Percentiles rank a stretch among this genome's conserved stretches.
Conservation (phyloP, 768 basidiomycete genomes). For the Dioszegia aurantiaca region DNA sequence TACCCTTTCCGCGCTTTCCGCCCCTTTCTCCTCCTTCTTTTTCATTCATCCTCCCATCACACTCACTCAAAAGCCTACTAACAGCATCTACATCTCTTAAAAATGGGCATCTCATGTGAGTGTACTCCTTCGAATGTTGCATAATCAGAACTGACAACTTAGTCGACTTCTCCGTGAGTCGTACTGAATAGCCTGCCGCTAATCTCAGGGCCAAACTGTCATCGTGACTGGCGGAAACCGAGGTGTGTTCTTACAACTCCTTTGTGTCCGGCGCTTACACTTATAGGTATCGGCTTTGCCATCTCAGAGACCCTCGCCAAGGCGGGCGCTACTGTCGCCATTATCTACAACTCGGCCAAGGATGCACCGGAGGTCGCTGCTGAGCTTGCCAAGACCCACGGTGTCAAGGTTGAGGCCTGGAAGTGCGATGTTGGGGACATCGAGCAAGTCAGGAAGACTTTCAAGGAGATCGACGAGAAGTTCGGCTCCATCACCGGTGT, state of each 20-base stretch:
- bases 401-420: slow-evolving; percentile 58
- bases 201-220: slow-evolving; percentile 54
- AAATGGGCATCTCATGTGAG: slow-evolving; percentile 16
- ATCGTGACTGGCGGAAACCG: slow-evolving; percentile 59
- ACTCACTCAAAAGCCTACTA: not conserved
- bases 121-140: not conserved
- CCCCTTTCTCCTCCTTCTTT: too few relatives aligned
- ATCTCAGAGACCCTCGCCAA: slow-evolving; percentile 59
- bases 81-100: not conserved
- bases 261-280: slow-evolving; percentile 50
- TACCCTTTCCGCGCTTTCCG: too few relatives aligned
- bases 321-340: slow-evolving; percentile 62
- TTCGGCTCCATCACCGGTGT: slow-evolving; percentile 59
- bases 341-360: slow-evolving; percentile 60
- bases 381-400: slow-evolving; percentile 57
- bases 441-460: slow-evolving; percentile 53
- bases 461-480: slow-evolving; percentile 58
- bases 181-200: not conserved
- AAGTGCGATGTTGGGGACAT: slow-evolving; percentile 63
- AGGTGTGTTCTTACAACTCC: slow-evolving; percentile 16
- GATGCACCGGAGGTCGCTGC: slow-evolving; percentile 58
- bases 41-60: not conserved
- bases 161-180: slow-evolving; percentile 27
- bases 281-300: slow-evolving; percentile 61
- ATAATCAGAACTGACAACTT: not conserved